Evolutionary conservation across 768 basidiomycete species (phyloP).

Genomic region (Rhodotorula toruloides): DNA sequence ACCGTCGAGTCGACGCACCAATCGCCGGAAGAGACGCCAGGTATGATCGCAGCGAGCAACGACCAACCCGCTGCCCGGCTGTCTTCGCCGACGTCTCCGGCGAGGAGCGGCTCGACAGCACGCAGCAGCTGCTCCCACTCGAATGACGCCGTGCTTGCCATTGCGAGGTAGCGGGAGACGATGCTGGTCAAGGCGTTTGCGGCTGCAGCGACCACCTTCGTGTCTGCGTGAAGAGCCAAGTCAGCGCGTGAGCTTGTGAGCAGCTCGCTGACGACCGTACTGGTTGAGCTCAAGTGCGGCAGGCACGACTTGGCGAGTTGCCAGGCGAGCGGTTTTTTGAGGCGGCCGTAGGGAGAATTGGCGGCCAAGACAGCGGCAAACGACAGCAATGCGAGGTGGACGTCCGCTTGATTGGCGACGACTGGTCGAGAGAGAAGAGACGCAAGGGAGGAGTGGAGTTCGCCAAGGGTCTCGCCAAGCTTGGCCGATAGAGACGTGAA

Average conservation of each 20-base stretch:
- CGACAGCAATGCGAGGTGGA: neutral
- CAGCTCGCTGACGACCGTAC: neutral
- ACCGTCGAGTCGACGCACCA: neutral
- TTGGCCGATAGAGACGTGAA: conserved; percentile 33
- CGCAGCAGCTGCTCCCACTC: neutral
- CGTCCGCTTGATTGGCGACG: neutral
- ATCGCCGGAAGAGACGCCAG: neutral
- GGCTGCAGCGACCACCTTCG: neutral
- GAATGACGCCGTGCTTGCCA: neutral
- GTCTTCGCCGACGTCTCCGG: neutral
- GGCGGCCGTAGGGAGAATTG: conserved; percentile 23
- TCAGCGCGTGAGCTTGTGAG: fast-evolving
- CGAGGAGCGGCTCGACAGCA: neutral
- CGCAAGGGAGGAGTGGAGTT: conserved; percentile 20
- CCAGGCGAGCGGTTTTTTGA: conserved; percentile 14
- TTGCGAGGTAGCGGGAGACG: neutral
- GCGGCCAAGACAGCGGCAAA: conserved; percentile 9
- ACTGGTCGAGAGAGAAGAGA: neutral
- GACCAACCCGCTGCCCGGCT: neutral
- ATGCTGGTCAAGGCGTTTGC: neutral
- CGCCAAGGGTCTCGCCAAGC: conserved; percentile 27
- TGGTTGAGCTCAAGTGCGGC: neutral
- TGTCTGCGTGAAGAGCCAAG: neutral
- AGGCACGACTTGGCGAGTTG: neutral
- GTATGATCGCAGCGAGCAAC: neutral